Conservation (phyloP, 2,329 filamentous ascomycete species). For the Bipolaris sorokiniana region DNA sequence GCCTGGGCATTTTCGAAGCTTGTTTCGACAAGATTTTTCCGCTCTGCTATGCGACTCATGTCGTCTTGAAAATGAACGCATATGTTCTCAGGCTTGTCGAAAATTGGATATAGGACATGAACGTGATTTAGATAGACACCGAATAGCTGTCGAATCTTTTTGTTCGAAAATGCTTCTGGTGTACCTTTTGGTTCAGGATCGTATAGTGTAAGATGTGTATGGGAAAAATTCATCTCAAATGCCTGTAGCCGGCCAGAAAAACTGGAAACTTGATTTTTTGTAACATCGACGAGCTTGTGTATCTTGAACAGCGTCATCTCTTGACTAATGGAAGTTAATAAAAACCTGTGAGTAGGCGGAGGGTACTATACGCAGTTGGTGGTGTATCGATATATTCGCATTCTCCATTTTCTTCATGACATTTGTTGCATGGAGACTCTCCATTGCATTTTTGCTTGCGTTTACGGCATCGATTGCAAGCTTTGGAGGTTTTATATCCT, state of each 20-base stretch:
- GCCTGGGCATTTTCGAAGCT: background rate
- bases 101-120: no score
- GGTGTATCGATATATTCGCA: background rate
- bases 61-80: background rate
- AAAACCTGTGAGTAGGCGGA: background rate
- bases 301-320: background rate
- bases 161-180: background rate
- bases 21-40: background rate
- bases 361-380: background rate
- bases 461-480: background rate
- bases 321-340: background rate
- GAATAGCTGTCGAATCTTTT: background rate
- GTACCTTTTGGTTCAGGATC: background rate
- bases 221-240: background rate
- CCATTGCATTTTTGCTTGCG: background rate
- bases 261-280: background rate
- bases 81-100: no score
- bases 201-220: background rate
- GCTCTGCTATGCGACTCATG: background rate
- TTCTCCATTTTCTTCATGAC: background rate
- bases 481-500: background rate
- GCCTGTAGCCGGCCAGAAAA: background rate
- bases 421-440: background rate
- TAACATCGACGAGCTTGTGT: background rate
- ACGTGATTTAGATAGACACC: no score